Base-by-base conservation (phyloP, 176 grass and related monocot genomes). In the Saccharum officinarum region DNA sequence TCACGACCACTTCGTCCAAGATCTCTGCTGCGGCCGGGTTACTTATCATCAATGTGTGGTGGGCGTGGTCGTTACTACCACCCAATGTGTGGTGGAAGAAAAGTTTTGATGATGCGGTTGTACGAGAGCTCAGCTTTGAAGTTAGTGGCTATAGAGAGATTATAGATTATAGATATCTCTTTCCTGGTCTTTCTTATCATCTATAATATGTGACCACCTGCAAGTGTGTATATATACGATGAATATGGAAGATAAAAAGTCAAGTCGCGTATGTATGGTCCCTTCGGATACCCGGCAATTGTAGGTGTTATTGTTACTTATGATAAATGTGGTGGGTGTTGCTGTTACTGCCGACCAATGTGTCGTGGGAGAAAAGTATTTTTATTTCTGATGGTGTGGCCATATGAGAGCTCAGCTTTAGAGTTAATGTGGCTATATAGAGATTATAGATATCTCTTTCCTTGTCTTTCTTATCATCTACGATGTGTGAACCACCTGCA, bases 1-100 rank as follows among this genome's bases (percentile, higher is more conserved):
- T 83, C 77, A n/a, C 60, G 87, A 64, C 75, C 76, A 61, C 82
- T 1, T 67, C 86, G 10, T 91, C 89, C 39, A 82, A 84, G 79
- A 90, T 90, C 79, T 86, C 88, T 52, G 88, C 57, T 6, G 73
- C 7, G 38, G 38, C 7, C 4, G 1, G 38, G 38, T 39, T 39
- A 39, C 45, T 46, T 46, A 0, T 46, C 12, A 46, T 46, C 12
- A 46, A 14, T 14, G 46, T 50, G 47, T 50, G 15, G 47, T 50
- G 47, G 47, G 1, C 1, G 7, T 7, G 18, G 49, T 4, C 0
- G 5, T 18, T 52, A 52, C 5, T 18, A 1, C 15, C 13, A 50
- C 1, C 47, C 47, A 50, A 50, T 17, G 14, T 50, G 15, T 17
- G 47, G 47, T 17, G 47, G 47, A 3, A 50, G 47, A 50, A 50